These are phyloP conservation scores for Pythium rishiriense DNA, from an alignment of 352 stramenopile genomes.

Conservation along the genomic window DNA sequence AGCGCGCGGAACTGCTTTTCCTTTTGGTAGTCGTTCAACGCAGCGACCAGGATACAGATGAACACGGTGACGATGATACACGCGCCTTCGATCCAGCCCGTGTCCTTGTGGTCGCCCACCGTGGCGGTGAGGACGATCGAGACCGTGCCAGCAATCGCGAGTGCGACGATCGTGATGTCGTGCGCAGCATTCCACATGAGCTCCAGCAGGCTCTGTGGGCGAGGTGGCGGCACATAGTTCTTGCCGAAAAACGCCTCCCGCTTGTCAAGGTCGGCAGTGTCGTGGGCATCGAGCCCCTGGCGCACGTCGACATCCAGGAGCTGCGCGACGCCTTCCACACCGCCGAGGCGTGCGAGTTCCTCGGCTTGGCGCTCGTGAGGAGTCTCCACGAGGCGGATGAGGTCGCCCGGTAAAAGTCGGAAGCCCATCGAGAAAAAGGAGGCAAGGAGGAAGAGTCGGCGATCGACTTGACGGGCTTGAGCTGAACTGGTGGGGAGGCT, in stretches of 20 bases:
- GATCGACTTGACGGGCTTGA: too few species aligned
- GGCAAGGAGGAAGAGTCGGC: too few species aligned
- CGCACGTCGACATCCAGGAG: conserved; percentile 46
- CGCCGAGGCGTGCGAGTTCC: conserved; percentile 53
- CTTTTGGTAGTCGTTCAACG: conserved; percentile 92
- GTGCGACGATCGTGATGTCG: conserved; percentile 71
- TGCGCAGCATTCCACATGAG: conserved; percentile 92
- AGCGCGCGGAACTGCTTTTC: conserved; percentile 89
- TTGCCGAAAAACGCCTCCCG: conserved; percentile 63
- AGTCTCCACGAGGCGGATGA: conserved; percentile 76
- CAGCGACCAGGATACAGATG: conserved; percentile 89
- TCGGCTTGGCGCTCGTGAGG: conserved; percentile 54
- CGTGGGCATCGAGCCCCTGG: conserved; percentile 51
- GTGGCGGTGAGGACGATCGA: conserved; percentile 55
- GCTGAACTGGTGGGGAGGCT: background rate
- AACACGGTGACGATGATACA: conserved; percentile 92
- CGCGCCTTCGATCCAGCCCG: conserved; percentile 88
- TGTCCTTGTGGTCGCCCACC: conserved; percentile 57
- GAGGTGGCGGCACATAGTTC: conserved; percentile 67
- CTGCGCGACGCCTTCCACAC: conserved; percentile 55
- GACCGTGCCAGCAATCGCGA: conserved; percentile 52
- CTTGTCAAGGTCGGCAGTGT: conserved; percentile 41
- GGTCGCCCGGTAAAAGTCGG: too few species aligned
- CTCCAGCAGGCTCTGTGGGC: conserved; percentile 52
- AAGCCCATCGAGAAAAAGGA: too few species aligned